Conservation (phyloP, 1,284 basidiomycete species). For the Sporisorium scitamineum region DNA sequence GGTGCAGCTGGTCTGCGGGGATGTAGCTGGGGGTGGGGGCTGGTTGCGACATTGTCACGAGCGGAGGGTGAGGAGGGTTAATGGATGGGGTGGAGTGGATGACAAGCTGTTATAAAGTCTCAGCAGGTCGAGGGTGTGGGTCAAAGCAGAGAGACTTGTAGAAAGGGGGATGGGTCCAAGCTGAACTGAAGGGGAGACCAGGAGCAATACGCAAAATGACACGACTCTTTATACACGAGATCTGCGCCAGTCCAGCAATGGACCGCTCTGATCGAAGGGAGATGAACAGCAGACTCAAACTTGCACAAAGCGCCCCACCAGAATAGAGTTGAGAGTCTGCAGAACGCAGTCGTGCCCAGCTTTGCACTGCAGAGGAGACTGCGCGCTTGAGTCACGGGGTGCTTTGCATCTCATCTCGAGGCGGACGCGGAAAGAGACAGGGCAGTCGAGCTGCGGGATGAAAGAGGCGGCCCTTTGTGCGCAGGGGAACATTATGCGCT, state of each 20-base stretch:
- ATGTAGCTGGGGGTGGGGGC: constrained; percentile 38
- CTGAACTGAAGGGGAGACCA: not conserved
- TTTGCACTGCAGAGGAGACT: not conserved
- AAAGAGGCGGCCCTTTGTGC: no score
- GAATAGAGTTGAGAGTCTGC: no score
- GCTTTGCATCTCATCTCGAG: not conserved
- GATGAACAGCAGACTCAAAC: not conserved
- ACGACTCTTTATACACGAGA: not conserved
- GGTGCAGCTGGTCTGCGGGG: constrained; percentile 42
- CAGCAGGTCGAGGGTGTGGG: not conserved
- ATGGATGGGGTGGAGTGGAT: not conserved
- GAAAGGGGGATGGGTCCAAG: not conserved
- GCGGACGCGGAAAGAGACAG: not conserved
- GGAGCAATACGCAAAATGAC: not conserved
- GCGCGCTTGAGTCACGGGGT: not conserved
- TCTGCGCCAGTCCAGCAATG: not conserved
- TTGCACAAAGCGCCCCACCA: no score
- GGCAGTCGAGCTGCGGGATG: not conserved
- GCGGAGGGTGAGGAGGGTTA: not conserved
- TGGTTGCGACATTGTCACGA: constrained; percentile 27
- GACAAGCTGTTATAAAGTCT: no score
- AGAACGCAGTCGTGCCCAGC: not conserved
- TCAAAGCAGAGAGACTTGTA: not conserved
- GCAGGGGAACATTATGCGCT: no score
- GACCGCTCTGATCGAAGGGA: not conserved